These are phyloP conservation scores for Oryza coarctata DNA, from an alignment of 176 grass and related monocot genomes.

Conservation along the genomic window DNA sequence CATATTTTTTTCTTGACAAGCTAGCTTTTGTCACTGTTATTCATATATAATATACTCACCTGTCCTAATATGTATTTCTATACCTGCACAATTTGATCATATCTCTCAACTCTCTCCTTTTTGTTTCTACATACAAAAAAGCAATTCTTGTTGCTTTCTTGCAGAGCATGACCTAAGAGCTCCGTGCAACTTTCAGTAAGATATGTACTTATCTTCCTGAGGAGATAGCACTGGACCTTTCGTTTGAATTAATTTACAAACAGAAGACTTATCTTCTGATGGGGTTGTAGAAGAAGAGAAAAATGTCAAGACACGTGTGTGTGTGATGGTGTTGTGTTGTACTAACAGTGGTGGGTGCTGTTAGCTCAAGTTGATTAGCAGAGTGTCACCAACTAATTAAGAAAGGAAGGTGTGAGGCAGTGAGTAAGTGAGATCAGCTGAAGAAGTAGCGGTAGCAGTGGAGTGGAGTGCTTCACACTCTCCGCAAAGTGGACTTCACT, in stretches of 20 bases:
- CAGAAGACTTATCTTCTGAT: not conserved
- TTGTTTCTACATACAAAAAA: not conserved
- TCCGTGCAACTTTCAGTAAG: slow-evolving; percentile 20
- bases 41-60: not conserved
- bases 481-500: slow-evolving; percentile 61
- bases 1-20: not conserved
- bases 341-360: slow-evolving; percentile 29
- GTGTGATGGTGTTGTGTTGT: not conserved
- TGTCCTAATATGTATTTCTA: not conserved
- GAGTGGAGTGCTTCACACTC: slow-evolving; percentile 63
- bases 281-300: not conserved
- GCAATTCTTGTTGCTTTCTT: slow-evolving; percentile 40
- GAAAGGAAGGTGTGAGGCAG: not conserved
- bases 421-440: not conserved
- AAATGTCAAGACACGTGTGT: not conserved
- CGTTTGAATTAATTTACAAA: not conserved
- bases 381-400: slow-evolving; percentile 25
- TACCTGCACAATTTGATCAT: not conserved
- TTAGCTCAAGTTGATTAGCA: slow-evolving; percentile 9
- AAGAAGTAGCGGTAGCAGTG: slow-evolving; percentile 12
- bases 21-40: not conserved
- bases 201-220: not conserved
- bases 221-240: not conserved
- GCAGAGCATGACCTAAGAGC: slow-evolving; percentile 18
- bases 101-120: not conserved